Evolutionary conservation across 2,329 filamentous ascomycete species (phyloP), one percentile per base, ranked within the genome.

Genomic region (Sporothrix phasma): DNA sequence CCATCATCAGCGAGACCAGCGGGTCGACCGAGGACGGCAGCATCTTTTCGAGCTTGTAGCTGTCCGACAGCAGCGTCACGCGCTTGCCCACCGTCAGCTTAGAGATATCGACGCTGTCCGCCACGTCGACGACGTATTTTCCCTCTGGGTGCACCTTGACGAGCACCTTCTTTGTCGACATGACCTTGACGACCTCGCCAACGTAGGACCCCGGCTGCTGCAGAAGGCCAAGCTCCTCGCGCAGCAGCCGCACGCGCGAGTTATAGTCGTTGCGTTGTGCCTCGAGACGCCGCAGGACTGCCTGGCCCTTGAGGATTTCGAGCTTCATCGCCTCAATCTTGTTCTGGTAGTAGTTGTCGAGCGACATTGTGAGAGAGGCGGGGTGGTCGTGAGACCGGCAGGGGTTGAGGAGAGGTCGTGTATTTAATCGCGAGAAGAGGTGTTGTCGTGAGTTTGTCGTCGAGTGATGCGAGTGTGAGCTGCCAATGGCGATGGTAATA

Each of bases 261-360:
- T 99, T 99, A 84, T 97, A 97, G 79, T 99, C 94, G 74, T 99
- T 99, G 70, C 94, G 88, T 78, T 99, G 95, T 71, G 94, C 94
- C 82, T 99, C 94, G 71, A 99, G 85, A 74, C 94, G 87, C 71
- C 94, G 89, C 68, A 99, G 83, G 65, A 96, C 92, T 64, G 94
- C 93, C 80, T 99, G 94, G 64, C 94, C 93, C 79, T 97, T 93
- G 76, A 99, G 93, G 76, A 99, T 99, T 85, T 99, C 93, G 76
- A 99, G 92, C 88, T 97, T 97, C 90, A 97, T 96, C 76, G 89
- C 88, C 90, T 99, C 94, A 80, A 97, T 97, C 84, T 99, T 99
- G 84, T 97, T 97, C 80, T 94, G 90, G 78, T 96, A 99, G 81
- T 97, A 99, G 79, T 89, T 96, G 79, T 97, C 94, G 80, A 99